Percentiles rank a stretch among this genome's conserved stretches.
phyloP scores from a whole-genome alignment of 352 stramenopile species.

The Phytophthora pinifolia region DNA sequence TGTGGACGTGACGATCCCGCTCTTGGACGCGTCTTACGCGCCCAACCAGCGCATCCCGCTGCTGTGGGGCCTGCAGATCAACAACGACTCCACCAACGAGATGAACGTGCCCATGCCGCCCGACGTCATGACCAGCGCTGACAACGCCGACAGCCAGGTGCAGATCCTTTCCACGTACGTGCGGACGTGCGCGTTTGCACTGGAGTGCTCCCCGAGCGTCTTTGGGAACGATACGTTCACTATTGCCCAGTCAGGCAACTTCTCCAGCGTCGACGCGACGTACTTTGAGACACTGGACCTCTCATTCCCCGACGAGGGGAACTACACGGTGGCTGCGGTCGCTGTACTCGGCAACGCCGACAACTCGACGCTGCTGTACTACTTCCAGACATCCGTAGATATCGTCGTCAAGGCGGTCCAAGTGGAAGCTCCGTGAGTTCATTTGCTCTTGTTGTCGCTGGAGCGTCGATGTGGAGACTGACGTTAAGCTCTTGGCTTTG shows the following conservation, averaged over 20 bases:
- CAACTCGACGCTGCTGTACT: conserved; percentile 43
- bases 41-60: conserved; percentile 44
- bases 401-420: conserved; percentile 34
- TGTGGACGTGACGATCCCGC: conserved; percentile 34
- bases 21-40: conserved; percentile 35
- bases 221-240: conserved; percentile 22
- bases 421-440: conserved; percentile 27
- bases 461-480: background rate
- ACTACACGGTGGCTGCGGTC: conserved; percentile 49
- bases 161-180: conserved; percentile 55
- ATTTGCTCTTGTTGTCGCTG: background rate
- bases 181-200: conserved; percentile 34
- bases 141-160: conserved; percentile 28
- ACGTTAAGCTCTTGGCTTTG: conserved; percentile 2
- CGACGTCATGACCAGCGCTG: conserved; percentile 29
- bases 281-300: conserved; percentile 45
- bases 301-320: conserved; percentile 33
- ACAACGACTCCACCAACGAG: conserved; percentile 34
- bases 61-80: conserved; percentile 44
- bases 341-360: conserved; percentile 39
- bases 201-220: conserved; percentile 40
- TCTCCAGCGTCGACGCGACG: conserved; percentile 31
- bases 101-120: conserved; percentile 50
- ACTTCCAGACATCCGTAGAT: conserved; percentile 50
- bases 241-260: conserved; percentile 40